Conservation (phyloP, 2,329 filamentous ascomycete species). For the Pseudofabraea citricarpa region DNA sequence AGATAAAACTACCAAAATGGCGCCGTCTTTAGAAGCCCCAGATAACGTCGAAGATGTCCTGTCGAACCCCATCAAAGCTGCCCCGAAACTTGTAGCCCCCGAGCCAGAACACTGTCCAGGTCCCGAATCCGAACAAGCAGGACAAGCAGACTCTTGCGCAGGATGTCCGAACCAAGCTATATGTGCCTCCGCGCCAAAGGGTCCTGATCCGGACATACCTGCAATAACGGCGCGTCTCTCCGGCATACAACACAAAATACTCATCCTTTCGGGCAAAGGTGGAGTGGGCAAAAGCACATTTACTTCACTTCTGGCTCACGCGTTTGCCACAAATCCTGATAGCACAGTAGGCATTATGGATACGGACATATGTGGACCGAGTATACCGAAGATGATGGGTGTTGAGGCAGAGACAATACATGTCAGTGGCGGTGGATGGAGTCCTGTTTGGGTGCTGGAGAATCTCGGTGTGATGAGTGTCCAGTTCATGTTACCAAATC, state of each 20-base stretch:
- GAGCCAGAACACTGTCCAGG: constrained; percentile 97
- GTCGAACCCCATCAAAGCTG: constrained; percentile 68
- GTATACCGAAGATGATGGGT: constrained; percentile 98
- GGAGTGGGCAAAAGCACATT: constrained; percentile 97
- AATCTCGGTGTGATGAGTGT: constrained; percentile 96
- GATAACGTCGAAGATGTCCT: constrained; percentile 64
- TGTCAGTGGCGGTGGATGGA: constrained; percentile 83
- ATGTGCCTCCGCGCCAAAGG: constrained; percentile 90
- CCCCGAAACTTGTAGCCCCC: constrained; percentile 83
- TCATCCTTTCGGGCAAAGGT: constrained; percentile 88
- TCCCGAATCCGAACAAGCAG: constrained; percentile 70
- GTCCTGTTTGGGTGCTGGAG: constrained; percentile 90
- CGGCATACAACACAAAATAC: constrained; percentile 83
- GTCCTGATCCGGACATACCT: constrained; percentile 89
- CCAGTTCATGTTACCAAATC: constrained; percentile 93
- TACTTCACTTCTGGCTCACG: constrained; percentile 80
- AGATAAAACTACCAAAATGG: constrained; percentile 51
- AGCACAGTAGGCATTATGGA: constrained; percentile 92
- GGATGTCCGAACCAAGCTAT: constrained; percentile 95
- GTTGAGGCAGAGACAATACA: constrained; percentile 93
- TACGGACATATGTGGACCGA: constrained; percentile 94
- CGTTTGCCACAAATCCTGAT: constrained; percentile 76
- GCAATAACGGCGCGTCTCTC: constrained; percentile 79
- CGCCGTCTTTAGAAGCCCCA: constrained; percentile 73
- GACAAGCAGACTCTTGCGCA: constrained; percentile 76